phyloP scores from a whole-genome alignment of 257 asterid genomes.

The Ophiorrhiza pumila region DNA sequence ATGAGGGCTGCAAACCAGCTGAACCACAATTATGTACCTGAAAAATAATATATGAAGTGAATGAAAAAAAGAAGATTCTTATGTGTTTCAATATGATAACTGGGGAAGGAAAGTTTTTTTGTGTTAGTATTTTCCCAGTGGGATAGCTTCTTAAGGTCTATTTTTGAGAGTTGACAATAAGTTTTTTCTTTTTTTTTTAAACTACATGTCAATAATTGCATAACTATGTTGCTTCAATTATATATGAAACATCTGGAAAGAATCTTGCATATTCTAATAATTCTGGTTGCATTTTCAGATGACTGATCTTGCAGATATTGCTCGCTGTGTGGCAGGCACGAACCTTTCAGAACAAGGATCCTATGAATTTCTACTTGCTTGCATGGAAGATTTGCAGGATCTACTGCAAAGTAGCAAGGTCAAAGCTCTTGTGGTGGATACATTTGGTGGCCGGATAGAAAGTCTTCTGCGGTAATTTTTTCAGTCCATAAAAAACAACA shows the following conservation, averaged over 20 bases:
- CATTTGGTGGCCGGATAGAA: slow-evolving; percentile 86
- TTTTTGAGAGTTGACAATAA: neutral
- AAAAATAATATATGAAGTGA: neutral
- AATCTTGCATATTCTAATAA: slow-evolving; percentile 16
- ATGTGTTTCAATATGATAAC: neutral
- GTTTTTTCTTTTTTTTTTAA: neutral
- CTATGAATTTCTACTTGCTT: slow-evolving; percentile 68
- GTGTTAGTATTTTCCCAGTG: neutral
- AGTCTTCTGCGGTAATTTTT: slow-evolving; percentile 69
- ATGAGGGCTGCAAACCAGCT: neutral
- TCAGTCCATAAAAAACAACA: slow-evolving; percentile 17
- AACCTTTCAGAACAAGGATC: slow-evolving; percentile 72
- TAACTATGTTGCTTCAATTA: neutral
- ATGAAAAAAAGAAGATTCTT: neutral
- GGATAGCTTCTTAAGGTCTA: neutral
- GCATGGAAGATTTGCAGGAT: slow-evolving; percentile 81
- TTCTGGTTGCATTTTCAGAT: slow-evolving; percentile 52
- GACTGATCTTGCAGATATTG: slow-evolving; percentile 79
- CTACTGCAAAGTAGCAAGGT: slow-evolving; percentile 70
- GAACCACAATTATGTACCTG: neutral
- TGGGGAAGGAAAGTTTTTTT: neutral
- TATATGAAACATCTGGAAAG: neutral
- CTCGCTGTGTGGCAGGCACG: slow-evolving; percentile 71
- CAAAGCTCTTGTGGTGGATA: slow-evolving; percentile 80
- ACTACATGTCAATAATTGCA: neutral